Percentiles rank a stretch among this genome's conserved stretches.
Evolutionary conservation across 148 eudicot genomes (phyloP).

Genomic region (Rhododendron simsii): DNA sequence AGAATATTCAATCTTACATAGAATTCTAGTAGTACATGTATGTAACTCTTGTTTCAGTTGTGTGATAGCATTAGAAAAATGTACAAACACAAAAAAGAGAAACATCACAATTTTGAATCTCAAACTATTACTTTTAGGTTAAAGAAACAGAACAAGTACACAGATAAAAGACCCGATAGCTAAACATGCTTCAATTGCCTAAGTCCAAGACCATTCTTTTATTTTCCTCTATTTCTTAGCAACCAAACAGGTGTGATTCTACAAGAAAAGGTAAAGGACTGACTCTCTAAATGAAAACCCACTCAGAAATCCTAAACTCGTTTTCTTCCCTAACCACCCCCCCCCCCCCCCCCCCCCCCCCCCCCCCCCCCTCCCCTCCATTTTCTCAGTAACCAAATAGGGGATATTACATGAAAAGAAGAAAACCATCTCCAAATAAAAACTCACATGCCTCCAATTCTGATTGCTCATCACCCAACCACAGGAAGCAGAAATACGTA

Average conservation of each 20-base stretch:
- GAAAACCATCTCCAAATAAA: background rate
- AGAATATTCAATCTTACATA: slow-evolving; percentile 15
- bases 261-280: no score
- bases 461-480: no score
- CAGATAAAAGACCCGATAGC: no score
- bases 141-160: no score
- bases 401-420: background rate
- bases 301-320: background rate
- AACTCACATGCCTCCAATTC: background rate
- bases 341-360: no score
- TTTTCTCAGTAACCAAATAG: slow-evolving; percentile 5
- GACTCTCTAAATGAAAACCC: background rate
- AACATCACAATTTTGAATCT: background rate
- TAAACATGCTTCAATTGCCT: no score
- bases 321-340: background rate
- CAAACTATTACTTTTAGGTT: background rate
- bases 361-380: no score
- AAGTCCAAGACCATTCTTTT: no score
- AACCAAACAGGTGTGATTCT: no score
- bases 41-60: background rate
- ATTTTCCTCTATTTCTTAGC: no score
- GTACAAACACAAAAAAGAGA: background rate
- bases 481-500: no score
- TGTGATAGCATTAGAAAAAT: background rate
- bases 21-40: slow-evolving; percentile 15